Base-by-base conservation (phyloP, 306 rosid species). In the Pterocarpus santalinus region DNA sequence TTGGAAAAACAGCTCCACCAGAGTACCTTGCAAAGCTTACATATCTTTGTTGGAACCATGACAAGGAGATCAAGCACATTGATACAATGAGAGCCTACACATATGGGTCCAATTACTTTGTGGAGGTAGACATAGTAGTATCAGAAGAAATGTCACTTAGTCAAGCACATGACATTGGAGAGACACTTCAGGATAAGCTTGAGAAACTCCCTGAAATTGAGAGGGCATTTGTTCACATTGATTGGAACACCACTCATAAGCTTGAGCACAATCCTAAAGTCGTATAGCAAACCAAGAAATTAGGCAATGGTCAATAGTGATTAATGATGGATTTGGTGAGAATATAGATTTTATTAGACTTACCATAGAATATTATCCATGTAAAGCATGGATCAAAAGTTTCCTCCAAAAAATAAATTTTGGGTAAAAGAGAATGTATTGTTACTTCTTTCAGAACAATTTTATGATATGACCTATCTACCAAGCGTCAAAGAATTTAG, bases 191-290 rank as follows among this genome's bases (percentile, higher is more conserved):
- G 68, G 89, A 93, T 22, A 95, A 95, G 91, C 92, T 95, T 47
- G 93, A 95, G 75, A 86, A 68, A n/a, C 79, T 95, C 32, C 92
- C 92, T 0, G 93, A 90, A 78, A 89, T 95, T 65, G 98, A 95
- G 33, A 80, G 99, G 81, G 99, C 99, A 4, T 95, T 95, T 72
- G 97, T 95, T 76, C 99, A 95, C 75, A 90, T 93, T n/a, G 99
- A 95, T 70, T 82, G 91, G 47, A 97, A 95, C 62, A 75, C 79
- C 47, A 90, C 91, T 85, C 98, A 91, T 65, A 91, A 80, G 87
- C 92, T 87, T 4, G 95, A 92, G 83, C 98, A 95, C 89, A 89
- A 86, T 56, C 57, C 91, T 7, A 89, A 78, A 65, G 51, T 55
- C 55, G 65, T 64, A 0, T 79, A 73, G 63, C 49, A 66, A 56